These are phyloP conservation scores for Musa itinerans DNA, from an alignment of 176 grass and related monocot species.

Conservation along the genomic window DNA sequence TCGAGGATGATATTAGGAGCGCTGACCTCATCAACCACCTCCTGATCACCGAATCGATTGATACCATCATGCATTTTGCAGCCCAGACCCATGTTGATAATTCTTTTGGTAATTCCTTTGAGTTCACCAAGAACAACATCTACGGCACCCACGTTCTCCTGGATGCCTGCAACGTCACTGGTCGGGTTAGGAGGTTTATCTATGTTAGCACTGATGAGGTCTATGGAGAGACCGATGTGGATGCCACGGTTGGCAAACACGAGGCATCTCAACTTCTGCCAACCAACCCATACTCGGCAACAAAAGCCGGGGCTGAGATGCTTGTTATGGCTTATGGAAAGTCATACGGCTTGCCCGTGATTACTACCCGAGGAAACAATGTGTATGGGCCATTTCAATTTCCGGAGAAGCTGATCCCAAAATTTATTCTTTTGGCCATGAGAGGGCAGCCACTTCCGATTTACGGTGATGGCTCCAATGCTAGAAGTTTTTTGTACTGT, in stretches of 20 bases:
- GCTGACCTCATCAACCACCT: conserved; percentile 11
- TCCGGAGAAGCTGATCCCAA: conserved; percentile 19
- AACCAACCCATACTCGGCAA: conserved; percentile 22
- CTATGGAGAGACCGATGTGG: conserved; percentile 19
- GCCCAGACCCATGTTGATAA: conserved; percentile 23
- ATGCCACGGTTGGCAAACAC: conserved; percentile 15
- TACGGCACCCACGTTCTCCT: conserved; percentile 20
- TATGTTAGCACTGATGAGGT: conserved; percentile 19
- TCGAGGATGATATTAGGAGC: conserved; percentile 15
- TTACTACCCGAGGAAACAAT: conserved; percentile 18
- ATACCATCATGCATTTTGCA: conserved; percentile 24
- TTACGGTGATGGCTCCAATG: conserved; percentile 17
- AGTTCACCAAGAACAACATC: conserved; percentile 25
- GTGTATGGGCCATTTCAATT: conserved; percentile 22
- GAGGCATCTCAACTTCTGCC: conserved; percentile 15
- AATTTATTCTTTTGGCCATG: conserved; percentile 22
- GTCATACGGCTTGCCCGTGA: conserved; percentile 16
- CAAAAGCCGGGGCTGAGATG: conserved; percentile 22
- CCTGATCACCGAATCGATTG: conserved; percentile 19
- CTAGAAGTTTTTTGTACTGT: conserved; percentile 22
- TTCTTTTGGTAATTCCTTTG: conserved; percentile 18
- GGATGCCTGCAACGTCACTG: conserved; percentile 19
- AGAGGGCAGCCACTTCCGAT: conserved; percentile 15
- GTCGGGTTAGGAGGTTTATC: conserved; percentile 14
- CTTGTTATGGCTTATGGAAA: conserved; percentile 25